These are phyloP conservation scores for Trichopus zeylanicus DNA, from an alignment of 116 monocot genomes.

Conservation along the genomic window DNA sequence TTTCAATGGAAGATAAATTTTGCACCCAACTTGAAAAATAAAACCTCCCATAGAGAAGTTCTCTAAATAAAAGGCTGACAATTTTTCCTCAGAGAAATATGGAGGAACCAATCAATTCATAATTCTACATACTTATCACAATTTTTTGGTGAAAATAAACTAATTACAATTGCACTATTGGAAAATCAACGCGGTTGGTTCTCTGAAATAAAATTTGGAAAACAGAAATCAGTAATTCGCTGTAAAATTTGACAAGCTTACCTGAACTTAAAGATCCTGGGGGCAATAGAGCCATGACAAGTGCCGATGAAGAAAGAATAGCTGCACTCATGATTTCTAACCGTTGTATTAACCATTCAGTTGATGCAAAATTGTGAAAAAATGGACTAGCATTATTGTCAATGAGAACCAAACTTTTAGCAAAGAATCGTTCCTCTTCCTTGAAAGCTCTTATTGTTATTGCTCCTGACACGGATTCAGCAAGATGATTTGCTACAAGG, in stretches of 20 bases:
- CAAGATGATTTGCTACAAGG: conserved; percentile 58
- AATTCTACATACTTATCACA: no score
- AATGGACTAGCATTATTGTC: conserved; percentile 40
- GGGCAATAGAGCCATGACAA: conserved; percentile 12
- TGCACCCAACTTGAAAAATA: no score
- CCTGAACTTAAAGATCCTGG: conserved; percentile 43
- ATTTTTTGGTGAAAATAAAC: no score
- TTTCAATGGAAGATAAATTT: no score
- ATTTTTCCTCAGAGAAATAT: no score
- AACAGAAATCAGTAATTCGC: no score
- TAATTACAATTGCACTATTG: no score
- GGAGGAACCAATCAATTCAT: no score
- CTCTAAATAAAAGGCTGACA: no score
- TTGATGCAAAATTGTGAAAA: conserved; percentile 41
- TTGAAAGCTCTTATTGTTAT: conserved; percentile 53
- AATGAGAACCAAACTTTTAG: conserved; percentile 26
- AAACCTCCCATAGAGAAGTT: no score
- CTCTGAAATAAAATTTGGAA: no score
- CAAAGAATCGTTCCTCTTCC: conserved; percentile 31
- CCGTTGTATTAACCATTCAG: conserved; percentile 63
- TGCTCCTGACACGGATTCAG: conserved; percentile 54
- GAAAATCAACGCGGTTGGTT: no score
- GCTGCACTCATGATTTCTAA: conserved; percentile 22
- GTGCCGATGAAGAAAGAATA: conserved; percentile 3
- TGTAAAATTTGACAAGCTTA: conserved; percentile 1